Evolutionary conservation across 23 red algal genomes (phyloP).

Genomic region (Gracilaria gracilis): DNA sequence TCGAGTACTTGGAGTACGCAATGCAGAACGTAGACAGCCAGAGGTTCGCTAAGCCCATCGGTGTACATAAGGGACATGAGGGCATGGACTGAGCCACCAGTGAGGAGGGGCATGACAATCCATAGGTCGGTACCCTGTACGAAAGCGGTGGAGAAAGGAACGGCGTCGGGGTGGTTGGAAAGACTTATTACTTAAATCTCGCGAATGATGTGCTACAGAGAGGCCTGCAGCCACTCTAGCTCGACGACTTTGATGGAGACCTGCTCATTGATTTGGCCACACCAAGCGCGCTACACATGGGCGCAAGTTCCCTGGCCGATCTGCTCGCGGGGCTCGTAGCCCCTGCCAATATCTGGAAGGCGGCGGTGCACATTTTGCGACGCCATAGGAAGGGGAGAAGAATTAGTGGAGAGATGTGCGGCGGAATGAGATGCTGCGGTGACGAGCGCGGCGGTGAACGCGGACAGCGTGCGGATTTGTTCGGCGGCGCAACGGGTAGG

Average conservation of each 20-base stretch:
- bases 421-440: conserved; percentile 26
- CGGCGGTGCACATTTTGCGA: conserved; percentile 33
- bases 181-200: too few species aligned
- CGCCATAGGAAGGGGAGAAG: conserved; percentile 43
- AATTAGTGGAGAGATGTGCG: neutral
- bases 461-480: neutral
- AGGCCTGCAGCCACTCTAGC: conserved; percentile 86
- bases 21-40: too few species aligned
- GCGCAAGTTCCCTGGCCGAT: conserved; percentile 78
- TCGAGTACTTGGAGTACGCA: conserved; percentile 80
- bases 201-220: conserved; percentile 82
- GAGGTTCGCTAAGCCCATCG: too few species aligned
- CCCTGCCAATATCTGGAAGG: too few species aligned
- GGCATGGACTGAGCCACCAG: too few species aligned
- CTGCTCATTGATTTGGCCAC: conserved; percentile 81
- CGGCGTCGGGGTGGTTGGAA: too few species aligned
- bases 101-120: too few species aligned
- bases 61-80: too few species aligned
- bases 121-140: too few species aligned
- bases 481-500: neutral
- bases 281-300: conserved; percentile 83
- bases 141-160: too few species aligned
- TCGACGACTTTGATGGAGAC: conserved; percentile 94
- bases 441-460: conserved; percentile 38
- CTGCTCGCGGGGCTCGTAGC: too few species aligned